phyloP scores from a whole-genome alignment of 1,139 yeast species.

The Taphrina wiesneri region DNA sequence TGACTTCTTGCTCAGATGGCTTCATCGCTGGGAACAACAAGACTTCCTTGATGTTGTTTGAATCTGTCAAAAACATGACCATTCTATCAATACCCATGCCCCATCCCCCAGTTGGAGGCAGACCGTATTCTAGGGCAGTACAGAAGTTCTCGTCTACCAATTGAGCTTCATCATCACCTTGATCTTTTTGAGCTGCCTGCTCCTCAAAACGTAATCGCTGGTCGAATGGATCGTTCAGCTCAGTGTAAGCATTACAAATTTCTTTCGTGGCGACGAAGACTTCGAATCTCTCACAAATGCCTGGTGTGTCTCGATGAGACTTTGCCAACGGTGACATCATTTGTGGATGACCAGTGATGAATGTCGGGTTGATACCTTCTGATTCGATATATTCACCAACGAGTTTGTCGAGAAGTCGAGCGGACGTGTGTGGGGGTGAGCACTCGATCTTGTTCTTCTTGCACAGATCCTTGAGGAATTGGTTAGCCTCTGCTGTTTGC shows the following conservation, averaged over 20 bases:
- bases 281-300: constrained; percentile 97
- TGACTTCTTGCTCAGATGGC: constrained; percentile 10
- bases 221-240: constrained; percentile 97
- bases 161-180: constrained; percentile 99
- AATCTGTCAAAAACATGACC: constrained; percentile 93
- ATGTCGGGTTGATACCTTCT: constrained; percentile 91
- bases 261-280: constrained; percentile 98
- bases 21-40: constrained; percentile 50
- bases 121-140: constrained; percentile 95
- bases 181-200: constrained; percentile 97
- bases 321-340: constrained; percentile 99
- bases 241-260: constrained; percentile 97
- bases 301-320: constrained; percentile 87
- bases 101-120: constrained; percentile 99
- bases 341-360: constrained; percentile 98
- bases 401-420: constrained; percentile 97
- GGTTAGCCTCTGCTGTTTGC: constrained; percentile 91
- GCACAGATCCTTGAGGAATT: constrained; percentile 78
- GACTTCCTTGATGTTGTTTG: constrained; percentile 97
- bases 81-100: constrained; percentile 99
- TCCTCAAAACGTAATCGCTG: constrained; percentile 57
- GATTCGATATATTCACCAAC: constrained; percentile 92
- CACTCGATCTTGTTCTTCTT: constrained; percentile 83
- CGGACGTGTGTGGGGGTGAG: constrained; percentile 94
- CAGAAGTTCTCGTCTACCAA: constrained; percentile 94